Conservation (phyloP, 1,139 yeast genomes). For the Nakaseomyces bracarensis region DNA sequence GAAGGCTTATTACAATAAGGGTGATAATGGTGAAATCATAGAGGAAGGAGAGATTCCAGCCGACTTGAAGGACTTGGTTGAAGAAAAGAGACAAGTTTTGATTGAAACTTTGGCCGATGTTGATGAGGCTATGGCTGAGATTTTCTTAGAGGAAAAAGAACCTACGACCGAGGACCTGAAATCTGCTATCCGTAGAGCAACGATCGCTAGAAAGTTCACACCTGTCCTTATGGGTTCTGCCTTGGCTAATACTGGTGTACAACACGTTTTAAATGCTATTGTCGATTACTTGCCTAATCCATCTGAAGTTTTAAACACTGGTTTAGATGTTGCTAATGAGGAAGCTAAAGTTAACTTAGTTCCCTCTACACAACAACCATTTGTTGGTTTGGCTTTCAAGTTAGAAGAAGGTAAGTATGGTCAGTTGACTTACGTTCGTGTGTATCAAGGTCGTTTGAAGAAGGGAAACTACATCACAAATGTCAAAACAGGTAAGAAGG, state of each 20-base stretch:
- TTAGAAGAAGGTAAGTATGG: slow-evolving; percentile 98
- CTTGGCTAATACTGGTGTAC: slow-evolving; percentile 89
- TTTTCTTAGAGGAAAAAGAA: slow-evolving; percentile 80
- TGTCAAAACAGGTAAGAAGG: slow-evolving; percentile 85
- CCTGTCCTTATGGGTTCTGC: slow-evolving; percentile 99
- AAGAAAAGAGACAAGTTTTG: slow-evolving; percentile 72
- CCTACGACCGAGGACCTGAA: slow-evolving; percentile 79
- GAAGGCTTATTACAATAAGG: slow-evolving; percentile 83
- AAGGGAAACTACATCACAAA: slow-evolving; percentile 87
- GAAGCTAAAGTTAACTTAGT: slow-evolving; percentile 68
- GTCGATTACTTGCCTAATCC: slow-evolving; percentile 96
- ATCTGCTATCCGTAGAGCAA: slow-evolving; percentile 85
- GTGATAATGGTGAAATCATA: slow-evolving; percentile 79
- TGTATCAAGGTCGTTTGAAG: slow-evolving; percentile 88
- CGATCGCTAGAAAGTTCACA: slow-evolving; percentile 93
- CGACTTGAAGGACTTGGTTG: slow-evolving; percentile 63
- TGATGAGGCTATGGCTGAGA: slow-evolving; percentile 93
- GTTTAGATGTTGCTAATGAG: slow-evolving; percentile 63
- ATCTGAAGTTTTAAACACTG: slow-evolving; percentile 82
- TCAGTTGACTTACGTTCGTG: slow-evolving; percentile 92
- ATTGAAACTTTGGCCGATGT: slow-evolving; percentile 96
- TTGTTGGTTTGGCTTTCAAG: slow-evolving; percentile 94
- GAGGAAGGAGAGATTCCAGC: slow-evolving; percentile 62
- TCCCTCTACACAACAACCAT: slow-evolving; percentile 70
- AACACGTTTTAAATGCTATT: slow-evolving; percentile 91